Evolutionary conservation across 805 yeast genomes (phyloP), one percentile per base, ranked within the genome.

Genomic region (Myxozyma neotropica): DNA sequence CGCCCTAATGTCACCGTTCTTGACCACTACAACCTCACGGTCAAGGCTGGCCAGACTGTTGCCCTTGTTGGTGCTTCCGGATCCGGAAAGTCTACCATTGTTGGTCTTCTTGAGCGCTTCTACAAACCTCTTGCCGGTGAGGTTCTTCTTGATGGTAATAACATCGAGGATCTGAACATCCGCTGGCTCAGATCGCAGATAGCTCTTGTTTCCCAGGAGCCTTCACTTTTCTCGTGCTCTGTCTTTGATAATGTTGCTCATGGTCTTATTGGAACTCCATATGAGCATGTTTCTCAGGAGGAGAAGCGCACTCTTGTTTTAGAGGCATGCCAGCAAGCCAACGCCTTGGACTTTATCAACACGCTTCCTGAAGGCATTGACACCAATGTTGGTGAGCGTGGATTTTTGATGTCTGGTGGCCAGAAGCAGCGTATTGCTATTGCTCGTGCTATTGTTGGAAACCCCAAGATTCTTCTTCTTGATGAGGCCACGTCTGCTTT

Each of bases 31-130:
- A 56, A 61, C 40, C 67, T 71, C 24, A 45, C 38, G 12, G 45
- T 72, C 82, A 90, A 91, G 10, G 87, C 93, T 2, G 96, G 96
- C 7, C 73, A 84, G 67, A 89, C 88, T 67, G 93, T 90, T 39
- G 97, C 96, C 12, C 82, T 90, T 66, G 96, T 90, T 21, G 97
- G 97, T 1, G 87, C 95, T 93, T 2, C 85, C 88, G 21, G 96
- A 6, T 68, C 71, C 7, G 90, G 43, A 72, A 77, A 4, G 57
- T 63, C 68, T 39, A 67, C 70, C 0, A 78, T 84, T 12, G 77
- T 84, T 2, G 86, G 83, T 65, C 71, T 84, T 24, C 72, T 84
- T 27, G 74, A 84, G 62, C 74, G 88, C 46, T 83, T 83, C 67
- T 85, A 84, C 68, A 84, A 82, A 61, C 84, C 87, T 2, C 63